Conservation (phyloP, 23 red algal species). For the Gracilaria gracilis region DNA sequence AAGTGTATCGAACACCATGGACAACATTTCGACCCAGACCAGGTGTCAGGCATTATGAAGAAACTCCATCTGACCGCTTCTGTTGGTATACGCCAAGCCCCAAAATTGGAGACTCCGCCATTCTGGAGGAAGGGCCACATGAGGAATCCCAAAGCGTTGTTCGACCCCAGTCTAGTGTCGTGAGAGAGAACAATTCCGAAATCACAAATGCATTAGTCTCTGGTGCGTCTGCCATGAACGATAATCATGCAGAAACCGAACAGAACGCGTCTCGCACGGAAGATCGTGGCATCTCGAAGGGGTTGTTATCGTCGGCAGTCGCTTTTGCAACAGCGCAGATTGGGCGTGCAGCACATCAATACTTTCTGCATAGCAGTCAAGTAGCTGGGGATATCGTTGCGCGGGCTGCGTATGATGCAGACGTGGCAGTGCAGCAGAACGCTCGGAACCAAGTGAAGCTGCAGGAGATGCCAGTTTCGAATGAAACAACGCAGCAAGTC, state of each 20-base stretch:
- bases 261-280: background rate
- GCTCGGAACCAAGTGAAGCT: too few species aligned
- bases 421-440: too few species aligned
- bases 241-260: background rate
- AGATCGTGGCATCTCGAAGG: background rate
- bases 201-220: background rate
- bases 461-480: too few species aligned
- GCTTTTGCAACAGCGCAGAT: background rate
- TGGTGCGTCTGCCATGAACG: background rate
- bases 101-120: background rate
- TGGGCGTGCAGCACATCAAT: background rate
- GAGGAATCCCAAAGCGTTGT: background rate
- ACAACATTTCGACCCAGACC: background rate
- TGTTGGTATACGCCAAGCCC: constrained; percentile 1
- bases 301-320: background rate
- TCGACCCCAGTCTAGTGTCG: background rate
- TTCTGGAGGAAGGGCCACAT: background rate
- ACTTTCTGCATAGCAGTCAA: background rate
- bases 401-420: too few species aligned
- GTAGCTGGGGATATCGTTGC: background rate
- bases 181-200: background rate
- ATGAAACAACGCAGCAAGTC: too few species aligned
- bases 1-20: constrained; percentile 3
- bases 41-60: background rate
- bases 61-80: constrained; percentile 15